Base-by-base conservation (phyloP, 768 basidiomycete genomes). In the Calocera viscosa region DNA sequence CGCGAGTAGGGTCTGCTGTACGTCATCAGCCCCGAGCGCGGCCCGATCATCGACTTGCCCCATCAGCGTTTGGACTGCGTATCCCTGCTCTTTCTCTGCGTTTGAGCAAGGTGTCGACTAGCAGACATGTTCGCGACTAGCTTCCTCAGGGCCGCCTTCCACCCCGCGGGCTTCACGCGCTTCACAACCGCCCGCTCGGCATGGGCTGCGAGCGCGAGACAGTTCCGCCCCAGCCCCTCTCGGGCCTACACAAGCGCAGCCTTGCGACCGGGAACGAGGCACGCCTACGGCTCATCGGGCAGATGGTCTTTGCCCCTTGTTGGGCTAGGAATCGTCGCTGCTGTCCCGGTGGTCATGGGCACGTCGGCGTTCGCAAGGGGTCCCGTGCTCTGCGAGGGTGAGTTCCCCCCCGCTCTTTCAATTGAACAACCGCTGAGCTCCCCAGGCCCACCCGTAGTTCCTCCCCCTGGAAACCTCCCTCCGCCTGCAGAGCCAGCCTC, bases 401-500 rank as follows among this genome's bases (percentile, higher is more conserved):
- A 5, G 53, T 32, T 7, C 16, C 19, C 24, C 7, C 10, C 53
- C 53, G 43, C 19, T 7, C 19, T 47, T 7, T 32, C 53, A 12
- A 60, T 60, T 10, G 53, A 32, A 14, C 39, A 40, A 19, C 39
- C 39, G 24, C 53, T 60, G 53, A 60, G 2, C 14, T 10, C 53
- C 26, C 24, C 30, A 26, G 30, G 14, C 5, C 26, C 53, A 5
- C 30, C 53, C 5, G 26, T 30, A 10, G 16, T 26, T 30, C 26
- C 53, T 60, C 53, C 14, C 7, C 53, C 53, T 3, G 16, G 2
- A 19, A 26, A 2, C 7, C 5, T 10, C 24, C 53, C 30, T 2
- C 19, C 26, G 14, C 53, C 53, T 60, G 5, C 53, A 2, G 53
- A 14, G 1, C 88, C 89, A 1, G 70, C 76, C 49, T 93, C 92